Evolutionary conservation across 108 stramenopile genomes (phyloP).

Genomic region (Chaetoceros tenuissimus): DNA sequence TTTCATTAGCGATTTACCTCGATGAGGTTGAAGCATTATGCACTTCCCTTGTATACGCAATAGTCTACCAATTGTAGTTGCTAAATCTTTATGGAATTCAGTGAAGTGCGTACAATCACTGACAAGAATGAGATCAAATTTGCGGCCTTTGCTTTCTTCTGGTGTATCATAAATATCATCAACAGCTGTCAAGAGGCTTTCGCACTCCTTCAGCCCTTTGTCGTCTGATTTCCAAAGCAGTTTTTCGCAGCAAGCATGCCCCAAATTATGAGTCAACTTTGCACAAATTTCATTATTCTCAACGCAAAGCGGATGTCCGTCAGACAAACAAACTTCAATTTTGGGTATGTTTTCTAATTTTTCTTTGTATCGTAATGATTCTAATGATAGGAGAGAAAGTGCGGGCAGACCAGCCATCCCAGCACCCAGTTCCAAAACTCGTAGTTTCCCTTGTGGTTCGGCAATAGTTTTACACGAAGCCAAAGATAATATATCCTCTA

Average conservation of each 20-base stretch:
- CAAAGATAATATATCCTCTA: not conserved
- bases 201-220: constrained; percentile 17
- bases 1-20: constrained; percentile 47
- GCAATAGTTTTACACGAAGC: not conserved
- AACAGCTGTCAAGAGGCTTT: constrained; percentile 3
- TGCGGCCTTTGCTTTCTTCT: not conserved
- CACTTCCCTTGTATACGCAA: constrained; percentile 48
- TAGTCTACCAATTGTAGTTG: constrained; percentile 38
- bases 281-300: constrained; percentile 52
- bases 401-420: constrained; percentile 78
- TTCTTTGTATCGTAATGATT: not conserved
- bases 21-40: constrained; percentile 62
- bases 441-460: constrained; percentile 1
- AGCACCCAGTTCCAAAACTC: constrained; percentile 59
- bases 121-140: constrained; percentile 31
- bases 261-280: constrained; percentile 11
- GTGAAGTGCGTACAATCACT: constrained; percentile 80
- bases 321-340: constrained; percentile 44
- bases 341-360: not conserved
- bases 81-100: constrained; percentile 61
- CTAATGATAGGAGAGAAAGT: constrained; percentile 24
- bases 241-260: constrained; percentile 1
- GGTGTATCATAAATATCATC: not conserved
- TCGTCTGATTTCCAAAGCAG: constrained; percentile 49
- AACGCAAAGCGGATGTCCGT: constrained; percentile 67